Evolutionary conservation across 208 protist genomes (phyloP), one percentile per base, ranked within the genome.

Genomic region (Leishmania braziliensis): DNA sequence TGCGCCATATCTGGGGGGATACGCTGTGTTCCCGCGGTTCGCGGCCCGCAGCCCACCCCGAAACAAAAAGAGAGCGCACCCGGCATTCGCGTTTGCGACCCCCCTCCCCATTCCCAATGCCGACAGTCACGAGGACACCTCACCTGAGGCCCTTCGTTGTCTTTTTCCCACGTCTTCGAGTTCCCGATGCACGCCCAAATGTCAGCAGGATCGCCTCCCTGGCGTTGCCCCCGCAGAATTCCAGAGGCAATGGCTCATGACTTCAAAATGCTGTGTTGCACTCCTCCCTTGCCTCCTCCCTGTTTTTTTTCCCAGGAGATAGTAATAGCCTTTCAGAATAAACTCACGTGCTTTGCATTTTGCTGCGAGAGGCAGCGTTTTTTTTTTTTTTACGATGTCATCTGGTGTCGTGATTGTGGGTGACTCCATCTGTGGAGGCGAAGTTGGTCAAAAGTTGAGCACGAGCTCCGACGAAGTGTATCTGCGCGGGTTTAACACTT

Each of bases 401-500:
- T 66, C 79, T 3, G 75, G 50, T 16, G 78, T 95, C 6, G 90
- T 92, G 23, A 89, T 95, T 82, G 90, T 95, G 33, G 94, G 94
- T 43, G 94, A 97, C 74, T 90, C 92, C 43, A 94, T 97, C 71
- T 95, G 91, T 68, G 94, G 94, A n/a, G 92, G 86, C 4, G 75
- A 80, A 8, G 69, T 36, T 26, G 70, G 43, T 63, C 78, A 86
- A 8, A 93, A 92, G 56, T 33, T 93, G 12, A 75, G 81, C 39
- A 78, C 66, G 1, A 68, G 60, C 12, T 65, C 84, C 9, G 88
- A 93, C 16, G 86, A 90, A 62, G 84, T 97, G 16, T 97, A 92
- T 81, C 86, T 98, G 60, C 81, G 92, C 20, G 93, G 92, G 0
- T 96, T 90, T 75, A 97, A 95, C 71, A 97, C 95, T 0, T 94